A percentile compares a stretch with the other conserved stretches of the same genome.
phyloP scores from a whole-genome alignment of 140 eudicot genomes.

The Flaveria floridana region DNA sequence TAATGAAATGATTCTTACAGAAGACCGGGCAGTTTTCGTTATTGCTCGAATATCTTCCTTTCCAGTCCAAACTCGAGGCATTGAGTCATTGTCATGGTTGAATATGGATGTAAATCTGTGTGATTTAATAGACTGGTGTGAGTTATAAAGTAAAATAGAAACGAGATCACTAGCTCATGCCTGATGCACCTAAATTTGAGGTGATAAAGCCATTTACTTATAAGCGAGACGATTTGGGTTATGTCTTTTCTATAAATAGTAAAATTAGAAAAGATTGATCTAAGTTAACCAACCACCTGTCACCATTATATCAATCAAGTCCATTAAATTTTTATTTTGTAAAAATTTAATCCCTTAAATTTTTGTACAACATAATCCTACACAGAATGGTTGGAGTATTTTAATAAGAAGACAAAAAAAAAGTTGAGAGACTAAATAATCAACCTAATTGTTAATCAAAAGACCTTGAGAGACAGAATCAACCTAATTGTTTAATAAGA shows the following conservation, averaged over 20 bases:
- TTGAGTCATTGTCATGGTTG: slow-evolving; percentile 74
- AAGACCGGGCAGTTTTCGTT: slow-evolving; percentile 67
- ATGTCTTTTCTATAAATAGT: not conserved
- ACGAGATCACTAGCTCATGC: not conserved
- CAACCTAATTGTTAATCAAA: not conserved
- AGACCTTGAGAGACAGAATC: no score
- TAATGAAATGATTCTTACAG: slow-evolving; percentile 52
- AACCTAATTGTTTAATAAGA: no score
- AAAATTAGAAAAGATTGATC: not conserved
- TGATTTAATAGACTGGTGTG: not conserved
- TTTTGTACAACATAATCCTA: not conserved
- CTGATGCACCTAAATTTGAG: not conserved
- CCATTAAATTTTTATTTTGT: not conserved
- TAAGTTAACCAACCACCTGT: not conserved
- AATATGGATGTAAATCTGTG: slow-evolving; percentile 73
- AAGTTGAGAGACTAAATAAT: not conserved
- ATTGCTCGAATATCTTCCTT: slow-evolving; percentile 89
- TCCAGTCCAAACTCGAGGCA: slow-evolving; percentile 94
- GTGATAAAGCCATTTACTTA: not conserved
- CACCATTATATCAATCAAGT: not conserved
- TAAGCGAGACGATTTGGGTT: not conserved
- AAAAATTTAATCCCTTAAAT: not conserved
- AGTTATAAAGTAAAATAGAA: slow-evolving; percentile 7
- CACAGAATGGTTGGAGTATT: not conserved
- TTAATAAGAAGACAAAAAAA: not conserved